A percentile compares a stretch with the other conserved stretches of the same genome.
Evolutionary conservation across 495 filamentous ascomycete genomes (phyloP).

Genomic region (Penicillium simplicissimum): DNA sequence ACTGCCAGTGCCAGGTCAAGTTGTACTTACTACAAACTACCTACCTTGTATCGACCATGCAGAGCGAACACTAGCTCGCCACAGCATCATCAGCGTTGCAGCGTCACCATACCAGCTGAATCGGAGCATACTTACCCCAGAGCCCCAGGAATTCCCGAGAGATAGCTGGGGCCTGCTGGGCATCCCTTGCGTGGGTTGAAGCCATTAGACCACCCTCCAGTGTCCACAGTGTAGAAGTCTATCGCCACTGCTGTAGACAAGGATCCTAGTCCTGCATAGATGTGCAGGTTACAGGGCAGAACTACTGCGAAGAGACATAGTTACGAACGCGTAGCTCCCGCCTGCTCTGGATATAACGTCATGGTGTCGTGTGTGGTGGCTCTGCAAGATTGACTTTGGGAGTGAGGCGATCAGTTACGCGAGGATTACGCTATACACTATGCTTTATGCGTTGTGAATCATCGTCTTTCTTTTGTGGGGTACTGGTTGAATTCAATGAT

Average conservation of each 20-base stretch:
- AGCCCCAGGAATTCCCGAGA: slow-evolving; percentile 1
- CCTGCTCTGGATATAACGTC: not conserved
- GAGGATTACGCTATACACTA: not conserved
- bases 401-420: not conserved
- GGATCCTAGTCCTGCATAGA: slow-evolving; percentile 9
- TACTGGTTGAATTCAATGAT: not conserved
- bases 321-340: not conserved
- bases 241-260: slow-evolving; percentile 10
- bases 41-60: not conserved
- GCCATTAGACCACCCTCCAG: not conserved
- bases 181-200: slow-evolving; percentile 8
- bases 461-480: not conserved
- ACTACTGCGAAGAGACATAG: not conserved
- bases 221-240: slow-evolving; percentile 10
- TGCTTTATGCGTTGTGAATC: not conserved
- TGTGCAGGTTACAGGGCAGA: slow-evolving; percentile 1
- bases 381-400: slow-evolving; percentile 1
- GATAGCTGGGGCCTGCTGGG: not conserved
- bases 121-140: not conserved
- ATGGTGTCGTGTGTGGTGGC: not conserved
- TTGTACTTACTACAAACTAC: not conserved
- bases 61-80: not conserved
- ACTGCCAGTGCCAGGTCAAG: not conserved
- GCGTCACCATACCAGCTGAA: not conserved
- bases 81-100: not conserved